Evolutionary conservation across 2,329 filamentous ascomycete genomes (phyloP).

Genomic region (Sporothrix sp.): DNA sequence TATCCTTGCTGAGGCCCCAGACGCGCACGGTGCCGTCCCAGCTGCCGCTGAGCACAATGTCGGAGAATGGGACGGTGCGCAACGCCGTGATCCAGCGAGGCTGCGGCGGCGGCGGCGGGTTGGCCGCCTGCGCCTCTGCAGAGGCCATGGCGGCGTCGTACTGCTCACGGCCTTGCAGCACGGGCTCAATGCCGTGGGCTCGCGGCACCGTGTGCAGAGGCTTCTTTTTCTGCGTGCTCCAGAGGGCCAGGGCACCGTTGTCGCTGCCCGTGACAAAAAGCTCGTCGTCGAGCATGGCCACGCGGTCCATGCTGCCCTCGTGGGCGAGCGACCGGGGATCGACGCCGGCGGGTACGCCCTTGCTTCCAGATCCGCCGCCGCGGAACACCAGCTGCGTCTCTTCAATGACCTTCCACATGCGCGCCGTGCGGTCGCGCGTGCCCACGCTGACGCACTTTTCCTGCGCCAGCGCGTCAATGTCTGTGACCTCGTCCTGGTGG

Average conservation of each 20-base stretch:
- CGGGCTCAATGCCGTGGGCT: constrained; percentile 76
- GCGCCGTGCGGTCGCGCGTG: constrained; percentile 78
- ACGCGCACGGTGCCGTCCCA: constrained; percentile 85
- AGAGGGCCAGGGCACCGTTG: constrained; percentile 77
- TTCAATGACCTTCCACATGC: constrained; percentile 92
- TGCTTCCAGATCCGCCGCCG: constrained; percentile 53
- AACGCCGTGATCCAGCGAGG: constrained; percentile 89
- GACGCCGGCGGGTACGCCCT: constrained; percentile 30
- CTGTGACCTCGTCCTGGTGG: constrained; percentile 83
- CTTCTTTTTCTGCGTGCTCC: constrained; percentile 92
- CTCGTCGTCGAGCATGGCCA: constrained; percentile 80
- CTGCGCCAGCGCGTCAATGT: constrained; percentile 70
- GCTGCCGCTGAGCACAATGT: constrained; percentile 81
- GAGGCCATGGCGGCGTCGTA: constrained; percentile 22
- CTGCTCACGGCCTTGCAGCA: constrained; percentile 51
- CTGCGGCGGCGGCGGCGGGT: constrained; percentile 54
- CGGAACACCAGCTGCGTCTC: constrained; percentile 94
- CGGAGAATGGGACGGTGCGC: constrained; percentile 76
- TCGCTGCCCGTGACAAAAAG: constrained; percentile 91
- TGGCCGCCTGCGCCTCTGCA: constrained; percentile 61
- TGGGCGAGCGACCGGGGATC: constrained; percentile 30
- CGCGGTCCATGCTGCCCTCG: constrained; percentile 82
- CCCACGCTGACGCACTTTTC: constrained; percentile 90
- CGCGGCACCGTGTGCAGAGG: constrained; percentile 68
- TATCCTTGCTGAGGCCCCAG: constrained; percentile 79